phyloP scores from a whole-genome alignment of 2,329 filamentous ascomycete genomes.

The Hortaea werneckii region DNA sequence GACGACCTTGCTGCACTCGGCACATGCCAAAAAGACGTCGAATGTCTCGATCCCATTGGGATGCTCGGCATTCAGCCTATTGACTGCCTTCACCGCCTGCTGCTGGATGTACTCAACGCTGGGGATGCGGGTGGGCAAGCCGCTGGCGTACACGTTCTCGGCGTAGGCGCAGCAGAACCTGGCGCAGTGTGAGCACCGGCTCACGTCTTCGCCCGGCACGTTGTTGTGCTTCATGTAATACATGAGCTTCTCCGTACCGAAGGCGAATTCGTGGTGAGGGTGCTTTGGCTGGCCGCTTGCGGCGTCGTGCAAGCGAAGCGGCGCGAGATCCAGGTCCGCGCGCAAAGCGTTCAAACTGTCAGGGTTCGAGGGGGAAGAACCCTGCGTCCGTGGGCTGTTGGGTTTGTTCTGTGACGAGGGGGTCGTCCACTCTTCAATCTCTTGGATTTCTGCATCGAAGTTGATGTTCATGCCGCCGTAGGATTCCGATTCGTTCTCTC shows the following conservation, averaged over 20 bases:
- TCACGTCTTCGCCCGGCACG: not conserved
- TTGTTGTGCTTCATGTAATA: not conserved
- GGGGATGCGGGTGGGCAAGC: no score
- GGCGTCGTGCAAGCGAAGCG: not conserved
- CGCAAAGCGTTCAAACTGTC: not conserved
- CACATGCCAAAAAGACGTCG: slow-evolving; percentile 11
- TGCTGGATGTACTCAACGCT: slow-evolving; percentile 1
- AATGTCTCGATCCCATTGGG: slow-evolving; percentile 12
- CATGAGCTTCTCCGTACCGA: slow-evolving; percentile 4
- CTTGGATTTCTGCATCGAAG: not conserved
- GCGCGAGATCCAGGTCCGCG: not conserved
- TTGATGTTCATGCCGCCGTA: not conserved
- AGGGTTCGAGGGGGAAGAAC: not conserved
- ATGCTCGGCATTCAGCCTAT: slow-evolving; percentile 1
- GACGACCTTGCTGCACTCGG: slow-evolving; percentile 9
- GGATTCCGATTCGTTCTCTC: not conserved
- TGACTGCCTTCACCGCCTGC: slow-evolving; percentile 1
- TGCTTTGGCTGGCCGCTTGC: not conserved
- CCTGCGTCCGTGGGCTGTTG: not conserved
- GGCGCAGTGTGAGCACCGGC: slow-evolving; percentile 4
- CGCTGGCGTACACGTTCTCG: not conserved
- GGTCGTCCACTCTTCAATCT: not conserved
- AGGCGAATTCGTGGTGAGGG: not conserved
- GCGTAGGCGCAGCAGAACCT: not conserved
- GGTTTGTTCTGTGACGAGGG: not conserved